phyloP scores from a whole-genome alignment of 805 yeast species.

The Zygotorulaspora danielsina region DNA sequence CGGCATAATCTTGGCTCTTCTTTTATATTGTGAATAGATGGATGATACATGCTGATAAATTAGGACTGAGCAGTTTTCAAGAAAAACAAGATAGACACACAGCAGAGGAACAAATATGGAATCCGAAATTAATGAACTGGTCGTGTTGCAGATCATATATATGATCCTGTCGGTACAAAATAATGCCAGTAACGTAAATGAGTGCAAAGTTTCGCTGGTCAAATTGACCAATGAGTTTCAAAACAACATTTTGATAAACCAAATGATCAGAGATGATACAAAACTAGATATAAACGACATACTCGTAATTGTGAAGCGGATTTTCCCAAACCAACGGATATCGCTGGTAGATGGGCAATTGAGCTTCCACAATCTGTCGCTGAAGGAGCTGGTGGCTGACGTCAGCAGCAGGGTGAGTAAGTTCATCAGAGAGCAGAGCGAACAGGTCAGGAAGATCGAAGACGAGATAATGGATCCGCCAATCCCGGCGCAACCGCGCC shows the following conservation, averaged over 20 bases:
- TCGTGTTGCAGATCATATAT: conserved; percentile 33
- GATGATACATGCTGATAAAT: too few species aligned
- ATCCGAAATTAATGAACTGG: conserved; percentile 28
- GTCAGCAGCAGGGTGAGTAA: conserved; percentile 21
- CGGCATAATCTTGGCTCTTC: conserved; percentile 1
- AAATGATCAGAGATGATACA: conserved; percentile 20
- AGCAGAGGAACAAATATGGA: conserved; percentile 13
- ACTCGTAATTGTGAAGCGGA: conserved; percentile 25
- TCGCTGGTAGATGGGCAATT: conserved; percentile 34
- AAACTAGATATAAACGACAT: conserved; percentile 33
- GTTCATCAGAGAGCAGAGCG: conserved; percentile 16
- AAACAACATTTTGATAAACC: conserved; percentile 28
- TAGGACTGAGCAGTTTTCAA: too few species aligned
- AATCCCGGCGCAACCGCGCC: conserved; percentile 4
- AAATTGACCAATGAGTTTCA: conserved; percentile 34
- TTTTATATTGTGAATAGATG: too few species aligned
- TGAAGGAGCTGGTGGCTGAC: conserved; percentile 20
- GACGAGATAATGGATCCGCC: conserved; percentile 18
- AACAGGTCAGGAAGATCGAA: conserved; percentile 19
- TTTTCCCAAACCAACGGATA: conserved; percentile 32
- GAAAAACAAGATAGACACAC: background rate
- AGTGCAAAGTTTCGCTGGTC: conserved; percentile 31
- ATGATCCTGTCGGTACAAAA: conserved; percentile 18
- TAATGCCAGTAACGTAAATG: conserved; percentile 13
- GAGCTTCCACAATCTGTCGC: conserved; percentile 31